Evolutionary conservation across 1,139 yeast genomes (phyloP).

Genomic region (Trichomonascaceae sp.): DNA sequence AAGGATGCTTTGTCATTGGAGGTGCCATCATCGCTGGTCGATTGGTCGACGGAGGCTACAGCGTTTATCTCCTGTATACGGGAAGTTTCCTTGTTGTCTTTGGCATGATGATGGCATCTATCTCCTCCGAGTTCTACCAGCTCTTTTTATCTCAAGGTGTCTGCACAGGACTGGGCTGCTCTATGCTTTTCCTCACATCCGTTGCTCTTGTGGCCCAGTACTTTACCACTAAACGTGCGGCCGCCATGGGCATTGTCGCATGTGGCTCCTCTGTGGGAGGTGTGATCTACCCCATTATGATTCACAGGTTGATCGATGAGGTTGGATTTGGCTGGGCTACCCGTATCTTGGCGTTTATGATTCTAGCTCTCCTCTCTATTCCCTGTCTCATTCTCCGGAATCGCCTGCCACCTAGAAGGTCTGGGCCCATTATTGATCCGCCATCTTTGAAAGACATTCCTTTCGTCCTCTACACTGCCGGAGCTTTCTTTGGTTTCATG

Average conservation of each 20-base stretch:
- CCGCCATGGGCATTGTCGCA: conserved; percentile 43
- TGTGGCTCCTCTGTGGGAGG: conserved; percentile 45
- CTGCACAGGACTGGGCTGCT: conserved; percentile 37
- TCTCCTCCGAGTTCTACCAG: conserved; percentile 38
- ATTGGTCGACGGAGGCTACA: conserved; percentile 27
- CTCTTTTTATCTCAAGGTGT: conserved; percentile 46
- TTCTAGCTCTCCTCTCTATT: conserved; percentile 12
- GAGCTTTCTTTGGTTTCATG: conserved; percentile 20
- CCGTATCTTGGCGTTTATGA: conserved; percentile 19
- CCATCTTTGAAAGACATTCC: conserved; percentile 21
- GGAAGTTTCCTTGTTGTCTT: conserved; percentile 32
- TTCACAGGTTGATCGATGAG: conserved; percentile 15
- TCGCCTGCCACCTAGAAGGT: conserved; percentile 21
- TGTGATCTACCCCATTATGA: conserved; percentile 21
- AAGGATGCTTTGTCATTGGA: conserved; percentile 29
- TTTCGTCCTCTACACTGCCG: conserved; percentile 19
- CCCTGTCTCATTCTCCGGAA: conserved; percentile 15
- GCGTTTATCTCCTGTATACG: conserved; percentile 16
- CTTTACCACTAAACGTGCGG: conserved; percentile 38
- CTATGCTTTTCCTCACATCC: conserved; percentile 28
- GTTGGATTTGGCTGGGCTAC: conserved; percentile 26
- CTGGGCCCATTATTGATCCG: conserved; percentile 19
- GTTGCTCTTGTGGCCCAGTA: conserved; percentile 30
- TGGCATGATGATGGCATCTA: conserved; percentile 43
- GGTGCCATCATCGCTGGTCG: conserved; percentile 37